These are phyloP conservation scores for Akanthomyces lecanii DNA, from an alignment of 2,329 filamentous ascomycete genomes.

Conservation along the genomic window DNA sequence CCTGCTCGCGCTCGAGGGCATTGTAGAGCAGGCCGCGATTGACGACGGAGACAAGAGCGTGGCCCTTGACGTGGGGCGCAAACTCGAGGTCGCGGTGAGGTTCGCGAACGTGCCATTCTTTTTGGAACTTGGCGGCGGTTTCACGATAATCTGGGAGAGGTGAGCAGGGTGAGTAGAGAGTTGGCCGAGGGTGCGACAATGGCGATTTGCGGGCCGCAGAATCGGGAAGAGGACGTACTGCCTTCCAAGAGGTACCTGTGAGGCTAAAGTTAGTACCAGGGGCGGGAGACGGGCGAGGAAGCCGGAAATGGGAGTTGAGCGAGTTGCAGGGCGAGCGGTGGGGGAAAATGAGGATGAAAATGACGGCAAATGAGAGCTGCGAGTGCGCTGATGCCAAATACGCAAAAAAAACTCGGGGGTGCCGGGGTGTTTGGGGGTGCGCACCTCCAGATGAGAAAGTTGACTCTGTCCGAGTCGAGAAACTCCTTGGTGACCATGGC, in stretches of 20 bases:
- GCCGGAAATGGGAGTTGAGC: constrained; percentile 14
- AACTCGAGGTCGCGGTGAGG: constrained; percentile 61
- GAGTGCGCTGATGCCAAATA: constrained; percentile 20
- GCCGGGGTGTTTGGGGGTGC: constrained; percentile 33
- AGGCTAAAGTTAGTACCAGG: constrained; percentile 18
- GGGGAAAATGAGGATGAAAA: constrained; percentile 2
- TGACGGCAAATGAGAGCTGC: constrained; percentile 15
- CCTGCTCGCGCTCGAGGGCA: constrained; percentile 54
- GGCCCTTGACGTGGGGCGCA: constrained; percentile 60
- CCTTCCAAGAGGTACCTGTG: constrained; percentile 57
- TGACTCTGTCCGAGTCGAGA: constrained; percentile 63
- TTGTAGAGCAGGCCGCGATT: constrained; percentile 61
- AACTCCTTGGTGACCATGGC: constrained; percentile 54
- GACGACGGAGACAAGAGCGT: constrained; percentile 59
- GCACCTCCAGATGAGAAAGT: constrained; percentile 69
- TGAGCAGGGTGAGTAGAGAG: constrained; percentile 16
- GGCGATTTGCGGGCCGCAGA: not conserved
- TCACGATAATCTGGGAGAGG: constrained; percentile 57
- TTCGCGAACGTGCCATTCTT: constrained; percentile 61
- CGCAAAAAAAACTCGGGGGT: constrained; percentile 23
- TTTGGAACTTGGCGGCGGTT: constrained; percentile 63
- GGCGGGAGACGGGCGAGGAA: constrained; percentile 1
- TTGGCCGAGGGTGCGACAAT: constrained; percentile 9
- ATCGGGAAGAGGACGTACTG: constrained; percentile 42
- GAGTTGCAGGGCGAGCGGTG: not conserved